Conservation (phyloP, 2,329 filamentous ascomycete genomes). For the Neophaeococcomyces mojaviensis region DNA sequence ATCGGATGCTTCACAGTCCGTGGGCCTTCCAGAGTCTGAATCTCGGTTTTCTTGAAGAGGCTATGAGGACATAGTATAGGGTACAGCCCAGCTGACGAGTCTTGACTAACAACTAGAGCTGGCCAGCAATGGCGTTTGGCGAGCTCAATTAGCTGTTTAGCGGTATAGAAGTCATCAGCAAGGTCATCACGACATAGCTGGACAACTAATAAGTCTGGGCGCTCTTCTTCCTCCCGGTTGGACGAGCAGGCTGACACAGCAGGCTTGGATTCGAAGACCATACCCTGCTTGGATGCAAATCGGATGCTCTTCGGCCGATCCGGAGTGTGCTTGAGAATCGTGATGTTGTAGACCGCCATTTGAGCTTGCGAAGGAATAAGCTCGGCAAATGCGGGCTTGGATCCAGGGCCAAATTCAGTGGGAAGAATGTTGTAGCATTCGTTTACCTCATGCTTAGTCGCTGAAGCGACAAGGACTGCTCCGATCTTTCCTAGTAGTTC, state of each 20-base stretch:
- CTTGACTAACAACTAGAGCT: neutral
- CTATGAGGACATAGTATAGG: slow-evolving; percentile 29
- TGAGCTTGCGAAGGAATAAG: slow-evolving; percentile 42
- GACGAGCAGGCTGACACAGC: neutral
- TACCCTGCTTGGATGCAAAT: slow-evolving; percentile 33
- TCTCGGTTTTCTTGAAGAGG: slow-evolving; percentile 29
- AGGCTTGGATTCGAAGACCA: neutral
- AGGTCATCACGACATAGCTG: slow-evolving; percentile 40
- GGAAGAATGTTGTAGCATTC: slow-evolving; percentile 42
- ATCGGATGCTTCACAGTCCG: slow-evolving; percentile 33
- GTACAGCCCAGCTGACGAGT: neutral
- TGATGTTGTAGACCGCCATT: slow-evolving; percentile 42
- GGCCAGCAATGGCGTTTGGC: slow-evolving; percentile 6
- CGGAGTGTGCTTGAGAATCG: slow-evolving; percentile 24
- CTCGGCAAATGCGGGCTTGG: slow-evolving; percentile 40
- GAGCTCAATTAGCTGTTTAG: slow-evolving; percentile 19
- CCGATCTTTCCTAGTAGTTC: slow-evolving; percentile 35
- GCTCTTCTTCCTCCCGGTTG: neutral
- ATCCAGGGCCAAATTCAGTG: slow-evolving; percentile 39
- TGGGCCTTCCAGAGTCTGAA: neutral
- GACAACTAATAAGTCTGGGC: slow-evolving; percentile 31
- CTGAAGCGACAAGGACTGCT: slow-evolving; percentile 38
- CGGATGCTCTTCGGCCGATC: slow-evolving; percentile 28
- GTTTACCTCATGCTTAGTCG: slow-evolving; percentile 26
- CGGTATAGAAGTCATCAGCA: slow-evolving; percentile 38